Evolutionary conservation across 164 flowering plant species (phyloP).

Genomic region (Macadamia integrifolia): DNA sequence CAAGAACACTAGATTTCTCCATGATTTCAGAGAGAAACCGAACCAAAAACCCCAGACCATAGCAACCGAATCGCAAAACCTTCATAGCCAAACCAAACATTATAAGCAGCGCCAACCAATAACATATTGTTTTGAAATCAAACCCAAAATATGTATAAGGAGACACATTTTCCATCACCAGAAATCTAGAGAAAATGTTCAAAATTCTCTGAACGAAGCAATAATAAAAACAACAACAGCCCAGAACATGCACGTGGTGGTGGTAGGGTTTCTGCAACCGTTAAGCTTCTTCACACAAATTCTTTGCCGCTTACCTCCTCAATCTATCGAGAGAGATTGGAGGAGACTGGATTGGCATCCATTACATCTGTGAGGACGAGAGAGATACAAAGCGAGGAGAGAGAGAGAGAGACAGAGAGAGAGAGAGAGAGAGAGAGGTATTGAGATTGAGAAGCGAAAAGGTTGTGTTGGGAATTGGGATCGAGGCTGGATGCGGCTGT

Average conservation of each 20-base stretch:
- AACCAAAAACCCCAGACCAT: slow-evolving; percentile 17
- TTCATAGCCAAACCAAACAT: slow-evolving; percentile 35
- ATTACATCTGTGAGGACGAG: too few relatives aligned
- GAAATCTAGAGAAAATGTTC: slow-evolving; percentile 6
- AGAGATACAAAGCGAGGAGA: too few relatives aligned
- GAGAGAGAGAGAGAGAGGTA: too few relatives aligned
- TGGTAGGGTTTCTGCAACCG: not conserved
- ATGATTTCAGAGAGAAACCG: slow-evolving; percentile 19
- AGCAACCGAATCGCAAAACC: slow-evolving; percentile 24
- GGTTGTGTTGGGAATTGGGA: not conserved
- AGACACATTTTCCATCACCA: slow-evolving; percentile 22
- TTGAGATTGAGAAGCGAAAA: not conserved
- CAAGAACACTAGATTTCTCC: slow-evolving; percentile 18
- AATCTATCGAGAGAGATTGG: too few relatives aligned
- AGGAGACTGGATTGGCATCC: too few relatives aligned
- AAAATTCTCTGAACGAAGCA: slow-evolving; percentile 18
- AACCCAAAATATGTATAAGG: slow-evolving; percentile 22
- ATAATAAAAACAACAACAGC: slow-evolving; percentile 7
- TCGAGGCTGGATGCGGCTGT: not conserved
- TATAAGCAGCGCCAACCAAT: slow-evolving; percentile 27
- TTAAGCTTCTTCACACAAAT: not conserved
- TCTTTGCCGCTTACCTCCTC: too few relatives aligned
- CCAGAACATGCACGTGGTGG: not conserved
- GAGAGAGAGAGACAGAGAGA: too few relatives aligned
- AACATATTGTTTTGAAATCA: slow-evolving; percentile 15